Conservation (phyloP, 2,329 filamentous ascomycete genomes). For the Cucurbitaria berberidis region DNA sequence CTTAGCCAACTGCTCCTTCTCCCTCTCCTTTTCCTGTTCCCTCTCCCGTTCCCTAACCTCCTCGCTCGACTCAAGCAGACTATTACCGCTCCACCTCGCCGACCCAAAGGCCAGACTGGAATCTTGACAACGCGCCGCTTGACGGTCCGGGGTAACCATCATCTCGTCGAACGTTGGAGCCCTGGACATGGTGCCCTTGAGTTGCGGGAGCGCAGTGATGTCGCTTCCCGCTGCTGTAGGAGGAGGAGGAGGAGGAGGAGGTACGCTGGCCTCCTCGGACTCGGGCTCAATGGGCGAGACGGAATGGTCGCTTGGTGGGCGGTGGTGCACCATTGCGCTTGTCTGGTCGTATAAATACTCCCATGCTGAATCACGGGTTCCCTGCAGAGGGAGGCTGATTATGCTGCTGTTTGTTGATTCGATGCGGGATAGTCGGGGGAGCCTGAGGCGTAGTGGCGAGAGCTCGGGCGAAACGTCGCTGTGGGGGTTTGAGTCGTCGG, state of each 20-base stretch:
- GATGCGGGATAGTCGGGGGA: not conserved
- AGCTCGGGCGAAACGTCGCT: not conserved
- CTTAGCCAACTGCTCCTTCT: slow-evolving; percentile 20
- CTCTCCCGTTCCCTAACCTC: too few relatives aligned
- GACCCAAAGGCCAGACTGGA: slow-evolving; percentile 8
- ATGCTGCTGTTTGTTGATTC: slow-evolving; percentile 21
- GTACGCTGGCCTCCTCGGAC: not conserved
- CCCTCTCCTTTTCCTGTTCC: too few relatives aligned
- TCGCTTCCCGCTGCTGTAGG: not conserved
- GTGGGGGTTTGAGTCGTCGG: not conserved
- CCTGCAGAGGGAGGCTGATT: slow-evolving; percentile 32
- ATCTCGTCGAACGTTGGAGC: not conserved
- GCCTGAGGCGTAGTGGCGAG: not conserved
- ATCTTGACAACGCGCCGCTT: not conserved
- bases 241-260: too few relatives aligned
- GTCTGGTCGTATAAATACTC: slow-evolving; percentile 20
- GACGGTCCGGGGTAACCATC: too few relatives aligned
- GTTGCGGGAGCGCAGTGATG: slow-evolving; percentile 1
- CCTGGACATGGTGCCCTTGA: not conserved
- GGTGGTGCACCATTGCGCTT: not conserved
- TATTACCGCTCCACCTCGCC: slow-evolving; percentile 21
- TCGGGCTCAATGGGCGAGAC: not conserved
- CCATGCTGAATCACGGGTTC: slow-evolving; percentile 22
- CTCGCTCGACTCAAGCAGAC: slow-evolving; percentile 2
- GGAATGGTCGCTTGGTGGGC: not conserved